phyloP scores from a whole-genome alignment of 768 basidiomycete genomes.

The Asterophora lycoperdoides region DNA sequence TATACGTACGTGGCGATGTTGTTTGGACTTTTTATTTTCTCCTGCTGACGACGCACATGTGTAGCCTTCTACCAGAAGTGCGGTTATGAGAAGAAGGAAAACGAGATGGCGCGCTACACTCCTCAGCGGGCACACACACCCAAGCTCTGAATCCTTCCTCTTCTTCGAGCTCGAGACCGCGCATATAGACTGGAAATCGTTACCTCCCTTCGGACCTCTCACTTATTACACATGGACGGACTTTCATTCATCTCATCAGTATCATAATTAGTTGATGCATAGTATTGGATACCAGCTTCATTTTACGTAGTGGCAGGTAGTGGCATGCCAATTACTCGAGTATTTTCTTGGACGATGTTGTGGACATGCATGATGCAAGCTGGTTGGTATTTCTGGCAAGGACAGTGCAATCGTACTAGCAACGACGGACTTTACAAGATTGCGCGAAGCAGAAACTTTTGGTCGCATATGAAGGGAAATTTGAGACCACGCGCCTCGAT shows the following conservation, averaged over 20 bases:
- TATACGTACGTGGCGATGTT: conserved; percentile 62
- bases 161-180: conserved; percentile 3
- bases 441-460: too few relatives aligned
- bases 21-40: conserved; percentile 1
- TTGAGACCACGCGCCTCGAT: too few relatives aligned
- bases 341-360: too few relatives aligned
- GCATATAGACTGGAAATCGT: background rate
- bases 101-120: conserved; percentile 81
- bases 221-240: background rate
- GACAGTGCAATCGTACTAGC: too few relatives aligned
- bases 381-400: too few relatives aligned
- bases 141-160: conserved; percentile 25
- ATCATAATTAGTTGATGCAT: too few relatives aligned
- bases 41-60: background rate
- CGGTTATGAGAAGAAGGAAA: conserved; percentile 86
- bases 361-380: too few relatives aligned
- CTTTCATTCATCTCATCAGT: background rate
- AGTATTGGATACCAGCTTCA: background rate
- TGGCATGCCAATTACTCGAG: too few relatives aligned
- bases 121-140: conserved; percentile 38
- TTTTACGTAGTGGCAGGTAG: background rate
- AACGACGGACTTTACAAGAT: too few relatives aligned
- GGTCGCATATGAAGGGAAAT: too few relatives aligned
- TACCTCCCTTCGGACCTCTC: background rate
- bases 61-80: conserved; percentile 97